phyloP scores from a whole-genome alignment of 208 protist species.

The Tritrichomonas musculus region DNA sequence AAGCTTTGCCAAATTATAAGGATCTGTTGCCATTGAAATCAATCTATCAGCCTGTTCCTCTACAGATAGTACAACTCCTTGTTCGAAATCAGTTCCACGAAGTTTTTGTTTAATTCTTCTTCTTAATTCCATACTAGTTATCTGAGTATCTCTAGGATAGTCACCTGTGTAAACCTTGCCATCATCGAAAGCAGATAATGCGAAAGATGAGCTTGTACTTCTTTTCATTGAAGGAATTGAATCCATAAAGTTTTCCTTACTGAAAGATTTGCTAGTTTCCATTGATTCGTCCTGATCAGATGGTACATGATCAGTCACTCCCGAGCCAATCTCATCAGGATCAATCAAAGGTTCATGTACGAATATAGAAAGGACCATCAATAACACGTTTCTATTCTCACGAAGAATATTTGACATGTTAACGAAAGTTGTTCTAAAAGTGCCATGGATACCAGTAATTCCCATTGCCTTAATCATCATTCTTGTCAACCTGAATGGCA shows the following conservation, averaged over 20 bases:
- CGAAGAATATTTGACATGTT: neutral
- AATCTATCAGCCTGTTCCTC: neutral
- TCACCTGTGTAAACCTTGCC: neutral
- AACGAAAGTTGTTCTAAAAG: neutral
- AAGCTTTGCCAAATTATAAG: neutral
- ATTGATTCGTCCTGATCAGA: too few species aligned
- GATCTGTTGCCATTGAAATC: neutral
- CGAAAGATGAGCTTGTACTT: neutral
- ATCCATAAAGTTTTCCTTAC: too few species aligned
- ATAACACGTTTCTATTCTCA: neutral
- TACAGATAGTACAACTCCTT: neutral
- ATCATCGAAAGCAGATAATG: neutral
- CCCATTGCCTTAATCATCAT: slow-evolving; percentile 4
- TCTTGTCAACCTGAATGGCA: slow-evolving; percentile 25
- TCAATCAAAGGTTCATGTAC: neutral
- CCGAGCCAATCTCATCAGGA: neutral
- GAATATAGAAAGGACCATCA: neutral
- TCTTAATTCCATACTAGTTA: neutral
- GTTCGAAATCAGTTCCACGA: neutral
- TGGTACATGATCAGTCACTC: too few species aligned
- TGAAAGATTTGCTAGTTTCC: too few species aligned
- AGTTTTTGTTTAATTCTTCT: neutral
- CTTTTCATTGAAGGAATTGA: neutral
- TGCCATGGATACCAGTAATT: neutral
- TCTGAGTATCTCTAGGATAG: neutral